These are phyloP conservation scores for Buxus sempervirens DNA, from an alignment of 164 flowering plant species.

Conservation along the genomic window DNA sequence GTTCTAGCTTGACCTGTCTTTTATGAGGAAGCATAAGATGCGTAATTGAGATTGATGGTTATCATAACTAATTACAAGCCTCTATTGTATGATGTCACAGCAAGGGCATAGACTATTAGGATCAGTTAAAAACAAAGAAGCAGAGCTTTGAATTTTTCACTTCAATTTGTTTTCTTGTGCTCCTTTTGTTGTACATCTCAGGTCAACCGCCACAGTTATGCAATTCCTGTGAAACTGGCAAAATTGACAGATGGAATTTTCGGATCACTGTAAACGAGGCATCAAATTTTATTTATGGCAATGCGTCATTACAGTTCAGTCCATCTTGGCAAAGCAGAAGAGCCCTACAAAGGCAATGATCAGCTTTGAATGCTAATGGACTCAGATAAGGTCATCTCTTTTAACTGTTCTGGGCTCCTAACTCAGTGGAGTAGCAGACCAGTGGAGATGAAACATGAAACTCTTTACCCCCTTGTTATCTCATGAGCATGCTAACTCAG, in stretches of 20 bases:
- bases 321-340: constrained; percentile 13
- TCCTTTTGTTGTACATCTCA: no score
- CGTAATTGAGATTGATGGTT: background rate
- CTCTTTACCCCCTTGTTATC: background rate
- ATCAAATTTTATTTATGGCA: no score
- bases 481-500: no score
- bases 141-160: background rate
- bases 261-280: background rate
- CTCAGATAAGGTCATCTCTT: constrained; percentile 2
- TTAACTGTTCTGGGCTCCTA: background rate
- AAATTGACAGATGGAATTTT: background rate
- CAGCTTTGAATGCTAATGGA: constrained; percentile 18
- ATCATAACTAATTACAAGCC: background rate
- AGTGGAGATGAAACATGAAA: constrained; percentile 12
- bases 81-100: background rate
- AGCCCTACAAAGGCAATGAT: constrained; percentile 5
- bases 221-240: no score
- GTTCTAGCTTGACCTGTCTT: background rate
- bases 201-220: no score
- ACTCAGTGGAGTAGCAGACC: constrained; percentile 11
- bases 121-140: no score
- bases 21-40: background rate
- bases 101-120: background rate
- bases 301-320: background rate
- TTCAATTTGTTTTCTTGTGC: background rate